Conservation (phyloP, 2,329 filamentous ascomycete species). For the Onygena corvina region DNA sequence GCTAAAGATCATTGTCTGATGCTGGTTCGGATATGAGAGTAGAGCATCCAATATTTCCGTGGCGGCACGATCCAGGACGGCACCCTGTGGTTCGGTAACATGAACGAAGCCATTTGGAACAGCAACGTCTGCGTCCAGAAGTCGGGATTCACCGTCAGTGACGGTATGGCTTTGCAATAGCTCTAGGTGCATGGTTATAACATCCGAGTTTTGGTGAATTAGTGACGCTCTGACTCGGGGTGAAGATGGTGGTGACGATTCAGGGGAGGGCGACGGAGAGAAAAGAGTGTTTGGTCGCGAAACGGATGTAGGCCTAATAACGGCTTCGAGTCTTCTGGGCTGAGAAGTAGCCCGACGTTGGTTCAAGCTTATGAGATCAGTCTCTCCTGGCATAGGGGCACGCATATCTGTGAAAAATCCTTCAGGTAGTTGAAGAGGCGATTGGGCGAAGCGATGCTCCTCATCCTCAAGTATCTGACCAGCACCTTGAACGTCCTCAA, state of each 20-base stretch:
- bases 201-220: slow-evolving; percentile 33
- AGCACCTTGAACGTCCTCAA: slow-evolving; percentile 9
- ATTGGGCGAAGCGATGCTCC: slow-evolving; percentile 29
- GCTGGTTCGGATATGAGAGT: slow-evolving; percentile 18
- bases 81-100: slow-evolving; percentile 17
- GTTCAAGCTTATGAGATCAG: slow-evolving; percentile 4
- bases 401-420: slow-evolving; percentile 18
- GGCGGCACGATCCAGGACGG: slow-evolving; percentile 20
- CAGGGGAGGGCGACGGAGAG: slow-evolving; percentile 30
- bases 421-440: slow-evolving; percentile 28
- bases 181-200: slow-evolving; percentile 36
- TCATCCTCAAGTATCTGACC: slow-evolving; percentile 22
- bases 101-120: slow-evolving; percentile 14
- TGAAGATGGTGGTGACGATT: slow-evolving; percentile 31
- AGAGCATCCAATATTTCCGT: slow-evolving; percentile 28
- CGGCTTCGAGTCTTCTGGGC: too few species aligned
- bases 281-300: slow-evolving; percentile 33
- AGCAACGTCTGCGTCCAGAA: background rate
- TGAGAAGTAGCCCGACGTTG: background rate
- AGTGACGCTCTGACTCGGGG: slow-evolving; percentile 33
- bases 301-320: background rate
- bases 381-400: slow-evolving; percentile 13
- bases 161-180: slow-evolving; percentile 23
- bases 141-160: background rate
- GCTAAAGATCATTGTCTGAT: background rate